Evolutionary conservation across 257 asterid species (phyloP), one percentile per base, ranked within the genome.

Genomic region (Solanum chaucha): DNA sequence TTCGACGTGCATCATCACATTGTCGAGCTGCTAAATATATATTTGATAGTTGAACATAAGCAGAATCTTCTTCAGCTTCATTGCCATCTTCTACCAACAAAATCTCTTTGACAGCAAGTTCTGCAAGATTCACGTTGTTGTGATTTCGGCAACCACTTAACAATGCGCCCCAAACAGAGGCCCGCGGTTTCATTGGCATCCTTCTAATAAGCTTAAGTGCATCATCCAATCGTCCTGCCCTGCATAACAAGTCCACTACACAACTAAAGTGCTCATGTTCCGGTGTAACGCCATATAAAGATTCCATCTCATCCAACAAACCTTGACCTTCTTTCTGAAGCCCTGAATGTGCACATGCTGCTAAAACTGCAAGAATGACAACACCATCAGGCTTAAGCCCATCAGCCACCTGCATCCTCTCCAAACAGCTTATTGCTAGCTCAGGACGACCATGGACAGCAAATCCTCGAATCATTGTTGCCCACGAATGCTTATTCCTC

Each of bases 81-180:
- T 90, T 88, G 44, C 88, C 72, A 41, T 87, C 86, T 86, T 86
- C 93, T 40, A 86, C 80, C 86, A 78, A 87, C 75, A 91, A 65
- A 28, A 91, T 87, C 88, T 91, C 90, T 71, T 86, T 80, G 13
- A 88, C 90, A 41, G 92, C 91, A 83, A 90, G 84, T 89, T 91
- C 91, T 35, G 90, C 93, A 46, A 91, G 88, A 72, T 75, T 64
- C 59, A 91, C 89, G 10, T 90, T 90, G 70, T 88, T 87, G 87
- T 86, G 90, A 58, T 65, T 65, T 46, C 93, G 89, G n/a, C 90
- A 87, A 32, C 90, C 91, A 73, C 91, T 88, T 75, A 90, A 59
- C 38, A 91, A 75, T 65, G 93, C 93, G 6, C 93, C 93, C 93
- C 93, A 91, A 13, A 88, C 91, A 38, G 93, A 91, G 78, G 90